Evolutionary conservation across 2,329 filamentous ascomycete genomes (phyloP), one percentile per base, ranked within the genome.

Genomic region (Hirsutella rhossiliensis): DNA sequence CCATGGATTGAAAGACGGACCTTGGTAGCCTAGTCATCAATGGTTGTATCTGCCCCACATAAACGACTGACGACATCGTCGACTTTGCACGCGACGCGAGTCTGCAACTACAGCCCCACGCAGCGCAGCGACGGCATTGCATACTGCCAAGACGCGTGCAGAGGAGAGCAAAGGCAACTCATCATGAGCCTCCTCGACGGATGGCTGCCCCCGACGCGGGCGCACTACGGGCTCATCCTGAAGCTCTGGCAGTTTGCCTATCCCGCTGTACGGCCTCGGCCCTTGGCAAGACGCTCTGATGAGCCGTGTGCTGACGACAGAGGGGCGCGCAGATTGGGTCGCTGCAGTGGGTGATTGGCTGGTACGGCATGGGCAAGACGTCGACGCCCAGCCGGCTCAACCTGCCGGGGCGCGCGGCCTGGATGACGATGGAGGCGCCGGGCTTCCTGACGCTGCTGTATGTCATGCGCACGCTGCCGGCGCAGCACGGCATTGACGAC

Each of bases 331-430:
- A 94, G 87, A 57, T 87, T 50, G 81, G 81, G 0, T 74, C 78
- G 1, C 42, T 77, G 19, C 88, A 95, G 77, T 94, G 84, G 82
- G 47, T 81, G 45, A 66, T 73, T n/a, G 74, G 78, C 44, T 95
- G 78, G 75, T 92, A 96, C 62, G 86, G 86, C 42, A 87, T 90
- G 69, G 92, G 92, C 61, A 97, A 97, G 66, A 95, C 89, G 3
- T 94, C 87, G 4, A 73, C 80, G 17, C 58, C 72, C 3, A 88
- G 83, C 54, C 67, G 67, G 12, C 69, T 92, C 59, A 98, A 98
- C 65, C 63, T 97, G n/a, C 86, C 89, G 2, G 92, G 92, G 48
- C 86, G 85, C 54, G 68, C 87, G 50, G 88, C 79, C 46, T 98
- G 92, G 92, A 73, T 84, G 45, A 76, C 80, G 3, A 96, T 96